A percentile compares a stretch with the other conserved stretches of the same genome.
Evolutionary conservation across 2,329 filamentous ascomycete genomes (phyloP).

Genomic region (Fusarium sp.): DNA sequence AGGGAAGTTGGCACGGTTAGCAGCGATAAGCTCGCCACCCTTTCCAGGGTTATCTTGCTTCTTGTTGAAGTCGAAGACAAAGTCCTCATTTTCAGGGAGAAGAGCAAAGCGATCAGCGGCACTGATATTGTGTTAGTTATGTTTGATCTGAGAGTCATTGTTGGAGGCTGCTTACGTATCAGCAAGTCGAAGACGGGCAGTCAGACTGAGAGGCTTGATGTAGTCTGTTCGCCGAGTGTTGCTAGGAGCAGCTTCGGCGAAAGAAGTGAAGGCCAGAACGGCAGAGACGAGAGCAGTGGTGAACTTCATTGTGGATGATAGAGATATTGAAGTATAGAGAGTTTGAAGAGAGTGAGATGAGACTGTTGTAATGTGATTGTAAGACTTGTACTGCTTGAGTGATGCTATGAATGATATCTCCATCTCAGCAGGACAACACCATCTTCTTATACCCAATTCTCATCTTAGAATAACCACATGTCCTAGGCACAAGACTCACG

Average conservation of each 20-base stretch:
- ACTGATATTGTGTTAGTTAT: constrained; percentile 45
- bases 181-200: constrained; percentile 55
- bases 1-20: constrained; percentile 69
- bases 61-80: constrained; percentile 63
- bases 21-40: constrained; percentile 63
- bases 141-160: neutral
- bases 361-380: neutral
- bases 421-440: constrained; percentile 17
- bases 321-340: neutral
- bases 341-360: neutral
- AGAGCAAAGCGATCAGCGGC: constrained; percentile 59
- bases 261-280: constrained; percentile 56
- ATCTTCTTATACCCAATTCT: constrained; percentile 42
- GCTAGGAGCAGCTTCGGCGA: constrained; percentile 47
- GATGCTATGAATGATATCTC: constrained; percentile 41
- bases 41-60: constrained; percentile 40
- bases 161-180: constrained; percentile 51
- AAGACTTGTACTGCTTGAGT: constrained; percentile 5
- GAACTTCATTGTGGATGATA: constrained; percentile 52
- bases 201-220: constrained; percentile 47
- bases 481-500: constrained; percentile 11
- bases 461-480: constrained; percentile 8
- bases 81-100: constrained; percentile 58
- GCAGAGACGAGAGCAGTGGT: constrained; percentile 50
- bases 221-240: constrained; percentile 28